Base-by-base conservation (phyloP, 176 grass and related monocot species). In the Carex scoparia region DNA sequence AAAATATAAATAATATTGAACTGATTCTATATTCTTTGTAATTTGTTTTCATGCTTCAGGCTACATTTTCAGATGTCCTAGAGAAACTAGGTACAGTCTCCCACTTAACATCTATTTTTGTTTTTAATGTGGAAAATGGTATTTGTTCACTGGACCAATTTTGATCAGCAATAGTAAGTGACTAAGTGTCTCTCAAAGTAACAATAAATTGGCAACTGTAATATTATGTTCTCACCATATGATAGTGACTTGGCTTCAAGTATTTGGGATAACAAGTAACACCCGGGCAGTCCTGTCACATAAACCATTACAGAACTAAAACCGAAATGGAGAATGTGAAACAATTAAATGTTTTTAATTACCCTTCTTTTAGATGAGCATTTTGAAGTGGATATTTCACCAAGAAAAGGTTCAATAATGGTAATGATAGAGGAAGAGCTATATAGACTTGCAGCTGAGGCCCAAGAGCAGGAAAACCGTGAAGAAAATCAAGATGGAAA, bases 371-470 rank as follows among this genome's bases (percentile, higher is more conserved):
- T 42, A 86, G 85, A 70, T 63, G 60, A 57, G 53, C 61, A 86
- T 70, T 86, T 86, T 69, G 85, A 65, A 38, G 80, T 79, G 72
- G 85, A 86, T 86, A 59, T 81, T 32, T 86, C 85, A 58, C 15
- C 85, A 15, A 81, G 85, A 60, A 86, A 86, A 86, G 74, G 53
- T 61, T 76, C 74, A 68, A 86, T 86, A 81, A 86, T 68, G 53
- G 28, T 81, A 27, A 86, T 86, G 85, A 69, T 86, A 86, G 85
- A 81, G 57, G 85, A 86, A 69, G 85, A 71, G 61, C 61, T 86
- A 14, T 69, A 68, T 69, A 61, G 63, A 46, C 85, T 81, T 12
- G 38, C 85, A 28, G 77, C 71, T 19, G 76, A 86, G 62, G 38
- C 31, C 31, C 68, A 57, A 73, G 35, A 85, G 83, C 49, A 76